phyloP scores from a whole-genome alignment of 2,329 filamentous ascomycete species.

The Paraphoma sp. region DNA sequence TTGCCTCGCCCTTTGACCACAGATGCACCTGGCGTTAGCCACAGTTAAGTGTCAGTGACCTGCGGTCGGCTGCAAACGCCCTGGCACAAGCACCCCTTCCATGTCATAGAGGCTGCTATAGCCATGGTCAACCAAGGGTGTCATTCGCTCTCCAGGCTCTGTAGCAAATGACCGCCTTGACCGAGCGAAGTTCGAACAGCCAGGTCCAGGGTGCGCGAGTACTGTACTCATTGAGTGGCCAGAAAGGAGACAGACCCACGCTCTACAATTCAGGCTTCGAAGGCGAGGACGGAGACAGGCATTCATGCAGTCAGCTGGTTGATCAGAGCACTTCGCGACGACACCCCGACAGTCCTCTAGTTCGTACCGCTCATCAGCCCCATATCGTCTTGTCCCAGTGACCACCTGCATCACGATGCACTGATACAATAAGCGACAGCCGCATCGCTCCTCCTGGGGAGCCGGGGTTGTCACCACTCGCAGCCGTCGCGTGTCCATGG shows the following conservation, averaged over 20 bases:
- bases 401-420: not conserved
- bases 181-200: not conserved
- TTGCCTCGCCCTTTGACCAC: too few relatives aligned
- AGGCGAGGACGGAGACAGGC: not conserved
- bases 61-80: too few relatives aligned
- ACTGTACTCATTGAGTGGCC: too few relatives aligned
- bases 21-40: too few relatives aligned
- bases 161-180: not conserved
- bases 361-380: not conserved
- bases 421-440: not conserved
- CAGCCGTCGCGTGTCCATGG: not conserved
- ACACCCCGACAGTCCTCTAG: not conserved
- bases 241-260: too few relatives aligned
- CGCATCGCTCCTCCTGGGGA: not conserved
- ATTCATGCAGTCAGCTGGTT: not conserved
- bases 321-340: not conserved
- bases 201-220: too few relatives aligned
- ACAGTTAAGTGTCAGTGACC: too few relatives aligned
- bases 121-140: not conserved
- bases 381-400: not conserved
- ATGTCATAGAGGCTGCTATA: not conserved
- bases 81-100: not conserved
- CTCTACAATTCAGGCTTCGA: too few relatives aligned
- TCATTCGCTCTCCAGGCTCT: not conserved
- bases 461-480: not conserved